phyloP scores from a whole-genome alignment of 352 stramenopile species.

The Thraustochytrium striatum region DNA sequence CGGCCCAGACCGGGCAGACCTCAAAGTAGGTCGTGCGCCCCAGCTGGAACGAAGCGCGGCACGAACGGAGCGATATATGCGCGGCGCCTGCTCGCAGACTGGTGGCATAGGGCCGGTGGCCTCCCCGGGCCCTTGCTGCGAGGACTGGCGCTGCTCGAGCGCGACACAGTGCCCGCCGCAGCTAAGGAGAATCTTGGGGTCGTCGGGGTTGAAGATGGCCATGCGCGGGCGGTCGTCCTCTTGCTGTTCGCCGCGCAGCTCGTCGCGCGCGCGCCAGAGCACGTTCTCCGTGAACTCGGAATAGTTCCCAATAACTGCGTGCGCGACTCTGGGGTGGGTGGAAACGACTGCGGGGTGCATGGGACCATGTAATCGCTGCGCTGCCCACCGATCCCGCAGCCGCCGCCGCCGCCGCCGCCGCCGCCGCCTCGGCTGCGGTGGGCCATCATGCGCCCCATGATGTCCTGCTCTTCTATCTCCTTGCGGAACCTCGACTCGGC shows the following conservation, averaged over 20 bases:
- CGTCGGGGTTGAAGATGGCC: constrained; percentile 42
- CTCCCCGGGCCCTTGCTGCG: constrained; percentile 4
- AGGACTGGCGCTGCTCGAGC: constrained; percentile 9
- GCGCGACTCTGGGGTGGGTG: constrained; percentile 67
- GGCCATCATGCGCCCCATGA: constrained; percentile 13
- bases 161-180: constrained; percentile 36
- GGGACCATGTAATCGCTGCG: constrained; percentile 7
- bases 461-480: constrained; percentile 23
- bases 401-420: background rate
- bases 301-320: constrained; percentile 63
- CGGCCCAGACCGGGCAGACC: constrained; percentile 39
- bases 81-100: background rate
- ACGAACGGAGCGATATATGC: constrained; percentile 33
- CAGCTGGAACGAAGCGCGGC: constrained; percentile 16
- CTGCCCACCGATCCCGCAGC: background rate
- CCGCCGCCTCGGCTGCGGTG: background rate
- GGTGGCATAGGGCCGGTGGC: background rate
- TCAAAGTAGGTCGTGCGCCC: constrained; percentile 39
- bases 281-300: constrained; percentile 70
- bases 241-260: constrained; percentile 58
- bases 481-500: background rate
- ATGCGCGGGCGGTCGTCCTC: constrained; percentile 39
- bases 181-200: constrained; percentile 33
- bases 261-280: constrained; percentile 71
- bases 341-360: constrained; percentile 74